Percentiles rank a stretch among this genome's conserved stretches.
Evolutionary conservation across 305 asterid species (phyloP).

Genomic region (Stenogyne calaminthoides): DNA sequence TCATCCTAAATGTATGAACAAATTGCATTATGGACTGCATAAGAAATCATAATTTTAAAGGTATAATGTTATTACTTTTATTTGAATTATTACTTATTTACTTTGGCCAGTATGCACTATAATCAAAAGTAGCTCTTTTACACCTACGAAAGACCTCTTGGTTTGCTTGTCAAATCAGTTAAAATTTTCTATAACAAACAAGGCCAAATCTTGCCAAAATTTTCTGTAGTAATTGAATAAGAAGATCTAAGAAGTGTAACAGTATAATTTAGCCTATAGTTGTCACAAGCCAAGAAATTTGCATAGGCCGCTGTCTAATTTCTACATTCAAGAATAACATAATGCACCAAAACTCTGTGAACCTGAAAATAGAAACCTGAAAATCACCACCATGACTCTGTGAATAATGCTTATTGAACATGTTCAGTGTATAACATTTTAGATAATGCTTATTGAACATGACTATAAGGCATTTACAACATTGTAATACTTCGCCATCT

Average conservation of each 20-base stretch:
- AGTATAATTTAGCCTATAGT: neutral
- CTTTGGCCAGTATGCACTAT: conserved; percentile 2
- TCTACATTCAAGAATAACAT: conserved; percentile 4
- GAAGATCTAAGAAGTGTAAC: neutral
- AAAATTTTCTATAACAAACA: neutral
- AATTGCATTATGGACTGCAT: neutral
- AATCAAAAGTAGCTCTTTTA: neutral
- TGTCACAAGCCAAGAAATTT: neutral
- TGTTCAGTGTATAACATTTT: neutral
- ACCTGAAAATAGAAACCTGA: no score
- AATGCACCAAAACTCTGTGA: neutral
- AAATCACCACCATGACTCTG: conserved; percentile 2
- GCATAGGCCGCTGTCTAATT: neutral
- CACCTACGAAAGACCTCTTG: neutral
- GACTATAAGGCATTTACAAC: neutral
- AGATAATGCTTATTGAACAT: neutral
- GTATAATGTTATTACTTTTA: neutral
- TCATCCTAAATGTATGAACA: conserved; percentile 54
- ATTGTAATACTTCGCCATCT: neutral
- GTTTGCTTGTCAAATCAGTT: neutral
- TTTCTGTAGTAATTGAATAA: conserved; percentile 2
- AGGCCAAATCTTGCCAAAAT: neutral
- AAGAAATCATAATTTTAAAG: neutral
- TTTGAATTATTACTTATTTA: neutral
- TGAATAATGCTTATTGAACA: neutral